A percentile compares a stretch with the other conserved stretches of the same genome.
These are phyloP conservation scores for Ophiosphaerella herpotricha DNA, from an alignment of 2,329 filamentous ascomycete species.

Conservation along the genomic window DNA sequence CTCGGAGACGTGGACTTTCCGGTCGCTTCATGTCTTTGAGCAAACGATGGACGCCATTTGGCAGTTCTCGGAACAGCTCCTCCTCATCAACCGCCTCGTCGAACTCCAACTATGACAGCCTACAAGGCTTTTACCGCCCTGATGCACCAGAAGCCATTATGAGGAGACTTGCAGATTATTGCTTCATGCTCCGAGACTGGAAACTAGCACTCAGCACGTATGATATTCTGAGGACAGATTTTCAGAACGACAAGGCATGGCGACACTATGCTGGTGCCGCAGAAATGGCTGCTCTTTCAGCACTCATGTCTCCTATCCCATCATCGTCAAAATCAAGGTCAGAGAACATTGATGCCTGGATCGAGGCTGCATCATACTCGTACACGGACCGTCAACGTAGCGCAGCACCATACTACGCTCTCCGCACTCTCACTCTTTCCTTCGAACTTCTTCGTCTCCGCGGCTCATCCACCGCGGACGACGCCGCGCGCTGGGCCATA, in stretches of 20 bases:
- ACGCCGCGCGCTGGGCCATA: constrained; percentile 83
- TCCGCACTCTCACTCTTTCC: constrained; percentile 75
- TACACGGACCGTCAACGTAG: constrained; percentile 78
- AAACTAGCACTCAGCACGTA: constrained; percentile 91
- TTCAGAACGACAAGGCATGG: constrained; percentile 95
- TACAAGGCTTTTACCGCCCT: constrained; percentile 79
- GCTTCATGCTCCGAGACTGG: constrained; percentile 96
- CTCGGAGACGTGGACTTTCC: constrained; percentile 81
- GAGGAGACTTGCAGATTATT: constrained; percentile 91
- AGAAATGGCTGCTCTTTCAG: constrained; percentile 89
- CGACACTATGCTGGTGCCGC: constrained; percentile 90
- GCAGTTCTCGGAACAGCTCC: constrained; percentile 65
- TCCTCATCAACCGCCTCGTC: constrained; percentile 56
- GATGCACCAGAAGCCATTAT: constrained; percentile 88
- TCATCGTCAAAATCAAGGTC: constrained; percentile 75
- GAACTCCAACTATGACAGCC: constrained; percentile 74
- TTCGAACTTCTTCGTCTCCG: constrained; percentile 83
- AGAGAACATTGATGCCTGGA: constrained; percentile 82
- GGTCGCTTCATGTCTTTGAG: constrained; percentile 95
- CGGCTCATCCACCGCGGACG: constrained; percentile 79
- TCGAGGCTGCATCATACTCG: constrained; percentile 90
- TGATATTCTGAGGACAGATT: constrained; percentile 86
- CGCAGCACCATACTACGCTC: constrained; percentile 75
- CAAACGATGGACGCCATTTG: constrained; percentile 85
- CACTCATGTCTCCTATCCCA: constrained; percentile 75